Percentiles rank a stretch among this genome's conserved stretches.
phyloP scores from a whole-genome alignment of 1,284 basidiomycete species.

The Puccinia coronata region DNA sequence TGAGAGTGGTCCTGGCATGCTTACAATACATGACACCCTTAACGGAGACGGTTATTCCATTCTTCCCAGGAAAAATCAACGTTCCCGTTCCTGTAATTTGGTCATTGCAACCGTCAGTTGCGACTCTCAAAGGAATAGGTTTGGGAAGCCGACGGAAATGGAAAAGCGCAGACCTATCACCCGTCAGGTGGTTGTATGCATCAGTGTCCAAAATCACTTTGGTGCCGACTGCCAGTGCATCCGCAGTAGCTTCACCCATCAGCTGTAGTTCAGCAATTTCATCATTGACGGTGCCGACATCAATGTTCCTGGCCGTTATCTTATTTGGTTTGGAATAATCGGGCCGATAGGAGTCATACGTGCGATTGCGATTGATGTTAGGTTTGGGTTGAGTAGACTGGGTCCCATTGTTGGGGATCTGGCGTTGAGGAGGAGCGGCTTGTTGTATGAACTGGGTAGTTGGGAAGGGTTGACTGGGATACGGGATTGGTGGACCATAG shows the following conservation, averaged over 20 bases:
- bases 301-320: not conserved
- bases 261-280: not conserved
- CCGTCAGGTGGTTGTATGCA: not conserved
- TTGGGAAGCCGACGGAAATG: not conserved
- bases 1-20: not conserved
- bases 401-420: too few relatives aligned
- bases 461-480: not conserved
- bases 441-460: not conserved
- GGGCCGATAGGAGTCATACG: not conserved
- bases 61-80: conserved; percentile 21
- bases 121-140: conserved; percentile 13
- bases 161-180: not conserved
- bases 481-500: not conserved
- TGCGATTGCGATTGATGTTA: not conserved
- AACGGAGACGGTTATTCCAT: not conserved
- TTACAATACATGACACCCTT: conserved; percentile 25
- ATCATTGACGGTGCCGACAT: not conserved
- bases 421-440: not conserved
- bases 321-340: not conserved
- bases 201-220: not conserved
- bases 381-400: too few relatives aligned
- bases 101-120: conserved; percentile 18
- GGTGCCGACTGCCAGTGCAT: not conserved
- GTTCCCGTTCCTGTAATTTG: not conserved
- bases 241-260: not conserved